phyloP scores from a whole-genome alignment of 2,329 filamentous ascomycete species.

The Aspergillus fructus region DNA sequence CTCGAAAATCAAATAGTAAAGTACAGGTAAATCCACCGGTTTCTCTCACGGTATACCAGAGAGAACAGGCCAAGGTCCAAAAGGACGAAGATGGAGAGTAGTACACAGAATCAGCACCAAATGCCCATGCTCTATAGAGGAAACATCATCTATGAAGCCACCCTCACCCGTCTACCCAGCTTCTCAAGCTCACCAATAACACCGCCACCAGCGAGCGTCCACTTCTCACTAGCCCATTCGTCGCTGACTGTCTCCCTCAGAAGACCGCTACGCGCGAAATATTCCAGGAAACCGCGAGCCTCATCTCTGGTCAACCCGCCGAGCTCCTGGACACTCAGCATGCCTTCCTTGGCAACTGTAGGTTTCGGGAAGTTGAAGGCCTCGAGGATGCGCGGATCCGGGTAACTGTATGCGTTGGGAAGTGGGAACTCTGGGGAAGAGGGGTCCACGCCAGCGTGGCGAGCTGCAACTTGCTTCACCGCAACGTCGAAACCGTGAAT shows the following conservation, averaged over 20 bases:
- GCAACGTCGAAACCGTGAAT: slow-evolving; percentile 68
- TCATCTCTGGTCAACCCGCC: slow-evolving; percentile 72
- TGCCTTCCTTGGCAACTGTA: slow-evolving; percentile 26
- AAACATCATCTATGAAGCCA: slow-evolving; percentile 21
- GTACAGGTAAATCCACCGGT: slow-evolving; percentile 30
- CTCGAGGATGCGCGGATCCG: slow-evolving; percentile 55
- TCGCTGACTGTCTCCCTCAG: slow-evolving; percentile 70
- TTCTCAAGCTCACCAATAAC: slow-evolving; percentile 84
- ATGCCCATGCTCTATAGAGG: background rate
- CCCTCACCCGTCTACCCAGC: slow-evolving; percentile 50
- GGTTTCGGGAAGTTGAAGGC: slow-evolving; percentile 34
- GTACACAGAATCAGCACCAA: background rate
- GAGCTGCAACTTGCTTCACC: slow-evolving; percentile 53
- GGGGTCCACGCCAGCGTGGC: slow-evolving; percentile 37
- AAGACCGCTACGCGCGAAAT: slow-evolving; percentile 85
- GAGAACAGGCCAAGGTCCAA: background rate
- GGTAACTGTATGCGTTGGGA: slow-evolving; percentile 53
- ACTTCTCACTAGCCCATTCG: slow-evolving; percentile 72
- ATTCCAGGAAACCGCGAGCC: slow-evolving; percentile 80
- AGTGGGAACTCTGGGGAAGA: slow-evolving; percentile 44
- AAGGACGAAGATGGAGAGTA: background rate
- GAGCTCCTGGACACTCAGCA: slow-evolving; percentile 55
- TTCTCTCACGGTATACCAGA: slow-evolving; percentile 14
- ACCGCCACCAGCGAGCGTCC: slow-evolving; percentile 77
- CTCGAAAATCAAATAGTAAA: slow-evolving; percentile 28